Evolutionary conservation across 805 yeast species (phyloP).

Genomic region (Ogataea thermomethanolica): DNA sequence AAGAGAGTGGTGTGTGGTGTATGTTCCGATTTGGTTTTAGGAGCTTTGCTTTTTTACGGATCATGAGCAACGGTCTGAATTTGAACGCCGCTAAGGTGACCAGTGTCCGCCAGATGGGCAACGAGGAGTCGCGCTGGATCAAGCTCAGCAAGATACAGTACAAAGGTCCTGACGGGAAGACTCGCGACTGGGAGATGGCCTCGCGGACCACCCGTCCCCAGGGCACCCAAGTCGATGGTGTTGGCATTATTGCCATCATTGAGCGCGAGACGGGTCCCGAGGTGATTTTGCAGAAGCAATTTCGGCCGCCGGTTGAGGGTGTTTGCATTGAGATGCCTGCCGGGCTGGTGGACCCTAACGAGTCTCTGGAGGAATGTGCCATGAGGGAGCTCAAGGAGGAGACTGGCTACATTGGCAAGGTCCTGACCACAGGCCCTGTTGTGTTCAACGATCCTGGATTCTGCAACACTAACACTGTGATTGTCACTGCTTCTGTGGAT

Average conservation of each 20-base stretch:
- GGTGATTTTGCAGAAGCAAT: constrained; percentile 77
- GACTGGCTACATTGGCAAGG: constrained; percentile 83
- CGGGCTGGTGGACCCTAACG: constrained; percentile 85
- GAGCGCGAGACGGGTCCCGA: constrained; percentile 41
- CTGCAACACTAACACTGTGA: constrained; percentile 80
- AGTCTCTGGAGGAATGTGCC: constrained; percentile 75
- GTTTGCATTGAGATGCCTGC: constrained; percentile 95
- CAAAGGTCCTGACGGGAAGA: constrained; percentile 64
- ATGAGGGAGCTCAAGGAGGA: constrained; percentile 86
- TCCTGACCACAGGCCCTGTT: constrained; percentile 28
- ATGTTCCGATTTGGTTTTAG: constrained; percentile 1
- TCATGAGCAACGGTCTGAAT: constrained; percentile 9
- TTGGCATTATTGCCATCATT: constrained; percentile 78
- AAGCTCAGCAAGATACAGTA: constrained; percentile 64
- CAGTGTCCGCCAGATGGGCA: constrained; percentile 30
- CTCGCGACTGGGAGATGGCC: constrained; percentile 89
- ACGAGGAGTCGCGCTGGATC: constrained; percentile 60
- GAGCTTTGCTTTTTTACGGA: constrained; percentile 2
- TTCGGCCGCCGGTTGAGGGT: constrained; percentile 87
- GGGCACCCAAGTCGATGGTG: constrained; percentile 74
- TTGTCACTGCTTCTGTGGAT: constrained; percentile 79
- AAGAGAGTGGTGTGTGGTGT: constrained; percentile 10
- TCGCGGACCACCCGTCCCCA: constrained; percentile 69
- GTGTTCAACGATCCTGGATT: constrained; percentile 61
- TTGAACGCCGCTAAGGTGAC: constrained; percentile 31